These are phyloP conservation scores for Fonsecaea nubica DNA, from an alignment of 2,329 filamentous ascomycete species.

Conservation along the genomic window DNA sequence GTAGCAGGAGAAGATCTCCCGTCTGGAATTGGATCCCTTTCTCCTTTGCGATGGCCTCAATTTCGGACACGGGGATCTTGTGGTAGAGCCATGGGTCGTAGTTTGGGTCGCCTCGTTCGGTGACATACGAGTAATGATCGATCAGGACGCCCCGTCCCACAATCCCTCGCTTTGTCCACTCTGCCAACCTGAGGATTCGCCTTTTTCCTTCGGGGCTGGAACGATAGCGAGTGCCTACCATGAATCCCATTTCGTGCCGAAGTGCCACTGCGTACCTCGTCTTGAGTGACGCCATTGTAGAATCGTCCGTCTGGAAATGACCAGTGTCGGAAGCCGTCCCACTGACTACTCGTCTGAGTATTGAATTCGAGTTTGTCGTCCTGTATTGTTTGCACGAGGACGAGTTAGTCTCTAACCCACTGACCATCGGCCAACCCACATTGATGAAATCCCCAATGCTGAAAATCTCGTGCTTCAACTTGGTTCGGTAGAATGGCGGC, in stretches of 20 bases:
- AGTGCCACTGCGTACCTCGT: slow-evolving; percentile 43
- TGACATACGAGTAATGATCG: slow-evolving; percentile 55
- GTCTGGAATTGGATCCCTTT: slow-evolving; percentile 29
- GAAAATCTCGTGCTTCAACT: slow-evolving; percentile 19
- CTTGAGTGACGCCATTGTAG: slow-evolving; percentile 46
- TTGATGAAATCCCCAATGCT: slow-evolving; percentile 11
- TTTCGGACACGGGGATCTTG: slow-evolving; percentile 35
- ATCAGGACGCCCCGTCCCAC: slow-evolving; percentile 56
- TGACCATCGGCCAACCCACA: not conserved
- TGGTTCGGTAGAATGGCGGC: slow-evolving; percentile 20
- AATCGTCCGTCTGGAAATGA: slow-evolving; percentile 45
- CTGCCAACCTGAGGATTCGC: slow-evolving; percentile 37
- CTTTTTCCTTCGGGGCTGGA: too few species aligned
- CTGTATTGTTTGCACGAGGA: not conserved
- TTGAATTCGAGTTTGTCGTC: slow-evolving; percentile 28
- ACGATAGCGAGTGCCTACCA: slow-evolving; percentile 30
- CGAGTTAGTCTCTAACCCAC: too few species aligned
- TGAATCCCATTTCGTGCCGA: slow-evolving; percentile 47
- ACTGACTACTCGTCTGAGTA: slow-evolving; percentile 26
- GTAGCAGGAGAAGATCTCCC: slow-evolving; percentile 38
- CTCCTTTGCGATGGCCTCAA: slow-evolving; percentile 30
- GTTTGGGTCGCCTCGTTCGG: slow-evolving; percentile 54
- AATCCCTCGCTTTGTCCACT: slow-evolving; percentile 51
- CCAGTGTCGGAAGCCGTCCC: slow-evolving; percentile 37
- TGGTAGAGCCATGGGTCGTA: slow-evolving; percentile 60